These are phyloP conservation scores for Prunus mongolica DNA, from an alignment of 306 rosid species.

Conservation along the genomic window DNA sequence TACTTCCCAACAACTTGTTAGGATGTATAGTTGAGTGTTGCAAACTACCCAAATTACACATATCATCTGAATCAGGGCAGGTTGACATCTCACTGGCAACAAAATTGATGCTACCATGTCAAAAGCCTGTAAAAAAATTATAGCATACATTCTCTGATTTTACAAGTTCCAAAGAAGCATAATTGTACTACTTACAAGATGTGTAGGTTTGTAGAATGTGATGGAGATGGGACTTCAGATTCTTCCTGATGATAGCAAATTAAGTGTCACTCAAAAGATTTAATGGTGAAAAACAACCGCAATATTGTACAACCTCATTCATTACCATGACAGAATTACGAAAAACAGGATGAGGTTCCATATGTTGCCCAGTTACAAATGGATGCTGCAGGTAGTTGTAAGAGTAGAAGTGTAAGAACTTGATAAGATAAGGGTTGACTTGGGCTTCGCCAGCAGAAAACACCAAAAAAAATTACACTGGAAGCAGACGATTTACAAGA, in stretches of 20 bases:
- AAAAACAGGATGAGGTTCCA: slow-evolving; percentile 37
- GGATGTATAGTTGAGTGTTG: slow-evolving; percentile 42
- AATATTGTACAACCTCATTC: slow-evolving; percentile 14
- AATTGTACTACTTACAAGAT: slow-evolving; percentile 41
- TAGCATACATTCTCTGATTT: slow-evolving; percentile 22
- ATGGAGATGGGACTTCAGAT: slow-evolving; percentile 38
- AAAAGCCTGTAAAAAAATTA: slow-evolving; percentile 5
- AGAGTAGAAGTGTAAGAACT: slow-evolving; percentile 27
- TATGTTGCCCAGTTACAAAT: slow-evolving; percentile 68
- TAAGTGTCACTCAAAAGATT: slow-evolving; percentile 6
- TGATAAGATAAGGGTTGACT: slow-evolving; percentile 14
- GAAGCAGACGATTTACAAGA: slow-evolving; percentile 8
- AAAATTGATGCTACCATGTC: slow-evolving; percentile 22
- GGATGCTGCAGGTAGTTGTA: slow-evolving; percentile 66
- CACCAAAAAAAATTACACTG: background rate
- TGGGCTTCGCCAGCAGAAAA: slow-evolving; percentile 11
- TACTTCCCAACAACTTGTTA: slow-evolving; percentile 37
- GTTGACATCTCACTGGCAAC: slow-evolving; percentile 40
- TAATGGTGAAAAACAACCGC: slow-evolving; percentile 11
- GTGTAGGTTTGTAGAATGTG: slow-evolving; percentile 35
- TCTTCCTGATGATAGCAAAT: slow-evolving; percentile 48
- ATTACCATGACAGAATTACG: slow-evolving; percentile 49
- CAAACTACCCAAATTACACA: slow-evolving; percentile 58
- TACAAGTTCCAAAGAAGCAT: slow-evolving; percentile 8
- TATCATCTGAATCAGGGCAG: slow-evolving; percentile 33